Evolutionary conservation across 78 protist genomes (phyloP).

Genomic region (Salpingoeca rosetta): DNA sequence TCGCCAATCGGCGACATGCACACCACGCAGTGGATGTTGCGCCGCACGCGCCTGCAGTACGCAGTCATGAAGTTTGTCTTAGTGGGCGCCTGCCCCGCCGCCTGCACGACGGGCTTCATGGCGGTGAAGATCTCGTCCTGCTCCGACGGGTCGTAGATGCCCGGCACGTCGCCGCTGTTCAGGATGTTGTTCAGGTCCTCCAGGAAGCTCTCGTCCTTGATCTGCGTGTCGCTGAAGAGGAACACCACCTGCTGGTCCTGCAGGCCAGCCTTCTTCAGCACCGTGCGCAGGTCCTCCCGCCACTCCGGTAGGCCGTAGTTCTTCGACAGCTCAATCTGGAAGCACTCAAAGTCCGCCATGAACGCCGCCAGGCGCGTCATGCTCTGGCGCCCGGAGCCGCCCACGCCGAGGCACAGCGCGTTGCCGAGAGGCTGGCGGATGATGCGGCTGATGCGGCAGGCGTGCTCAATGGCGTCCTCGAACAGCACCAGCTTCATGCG

Average conservation of each 20-base stretch:
- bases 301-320: constrained; percentile 57
- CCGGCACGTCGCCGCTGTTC: constrained; percentile 83
- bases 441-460: constrained; percentile 64
- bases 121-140: constrained; percentile 38
- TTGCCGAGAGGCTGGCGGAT: constrained; percentile 78
- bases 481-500: constrained; percentile 77
- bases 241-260: constrained; percentile 55
- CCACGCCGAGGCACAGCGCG: constrained; percentile 85
- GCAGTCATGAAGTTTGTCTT: constrained; percentile 27
- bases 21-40: constrained; percentile 65
- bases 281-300: constrained; percentile 53
- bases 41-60: constrained; percentile 46
- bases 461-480: constrained; percentile 70
- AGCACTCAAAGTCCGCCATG: constrained; percentile 45
- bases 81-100: constrained; percentile 35
- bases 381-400: constrained; percentile 83
- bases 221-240: constrained; percentile 81
- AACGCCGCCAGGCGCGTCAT: constrained; percentile 78
- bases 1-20: constrained; percentile 79
- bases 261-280: constrained; percentile 49
- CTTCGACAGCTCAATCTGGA: constrained; percentile 52
- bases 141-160: constrained; percentile 55
- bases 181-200: constrained; percentile 82
- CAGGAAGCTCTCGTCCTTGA: constrained; percentile 60
- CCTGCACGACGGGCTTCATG: constrained; percentile 38